Conservation (phyloP, 352 stramenopile species). For the Phytophthora vignae region DNA sequence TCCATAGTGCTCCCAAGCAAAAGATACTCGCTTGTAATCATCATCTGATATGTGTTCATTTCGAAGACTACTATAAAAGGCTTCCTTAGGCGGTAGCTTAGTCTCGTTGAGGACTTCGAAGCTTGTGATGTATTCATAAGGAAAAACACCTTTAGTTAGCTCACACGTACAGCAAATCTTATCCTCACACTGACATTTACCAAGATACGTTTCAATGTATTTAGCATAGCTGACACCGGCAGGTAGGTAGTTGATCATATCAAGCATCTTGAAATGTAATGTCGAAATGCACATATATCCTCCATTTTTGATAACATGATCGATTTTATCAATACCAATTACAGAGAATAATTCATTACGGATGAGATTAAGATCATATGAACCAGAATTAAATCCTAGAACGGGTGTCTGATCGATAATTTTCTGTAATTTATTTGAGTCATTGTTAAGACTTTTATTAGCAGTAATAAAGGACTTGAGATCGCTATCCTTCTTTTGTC, state of each 20-base stretch:
- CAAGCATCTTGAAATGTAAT: constrained; percentile 18
- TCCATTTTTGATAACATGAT: neutral
- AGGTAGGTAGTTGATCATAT: constrained; percentile 32
- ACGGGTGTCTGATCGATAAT: neutral
- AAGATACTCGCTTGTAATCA: neutral
- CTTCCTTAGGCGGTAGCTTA: constrained; percentile 21
- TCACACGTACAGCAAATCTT: constrained; percentile 37
- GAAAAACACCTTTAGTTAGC: constrained; percentile 34
- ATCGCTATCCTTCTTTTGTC: too few species aligned
- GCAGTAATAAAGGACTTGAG: neutral
- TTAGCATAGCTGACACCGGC: constrained; percentile 33
- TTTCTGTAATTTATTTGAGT: neutral
- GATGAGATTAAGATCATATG: constrained; percentile 42
- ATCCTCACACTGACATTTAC: constrained; percentile 35
- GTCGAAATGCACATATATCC: constrained; percentile 40
- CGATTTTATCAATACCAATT: neutral
- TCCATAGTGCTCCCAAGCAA: constrained; percentile 2
- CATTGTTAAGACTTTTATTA: neutral
- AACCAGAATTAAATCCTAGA: neutral
- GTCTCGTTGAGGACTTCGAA: constrained; percentile 33
- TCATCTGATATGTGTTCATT: neutral
- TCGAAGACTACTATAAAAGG: constrained; percentile 19
- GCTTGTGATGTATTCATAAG: constrained; percentile 39
- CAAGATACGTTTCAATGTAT: constrained; percentile 39
- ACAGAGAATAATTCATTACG: constrained; percentile 3